These are phyloP conservation scores for Aspergillus funiculosus DNA, from an alignment of 495 filamentous ascomycete species.

Conservation along the genomic window DNA sequence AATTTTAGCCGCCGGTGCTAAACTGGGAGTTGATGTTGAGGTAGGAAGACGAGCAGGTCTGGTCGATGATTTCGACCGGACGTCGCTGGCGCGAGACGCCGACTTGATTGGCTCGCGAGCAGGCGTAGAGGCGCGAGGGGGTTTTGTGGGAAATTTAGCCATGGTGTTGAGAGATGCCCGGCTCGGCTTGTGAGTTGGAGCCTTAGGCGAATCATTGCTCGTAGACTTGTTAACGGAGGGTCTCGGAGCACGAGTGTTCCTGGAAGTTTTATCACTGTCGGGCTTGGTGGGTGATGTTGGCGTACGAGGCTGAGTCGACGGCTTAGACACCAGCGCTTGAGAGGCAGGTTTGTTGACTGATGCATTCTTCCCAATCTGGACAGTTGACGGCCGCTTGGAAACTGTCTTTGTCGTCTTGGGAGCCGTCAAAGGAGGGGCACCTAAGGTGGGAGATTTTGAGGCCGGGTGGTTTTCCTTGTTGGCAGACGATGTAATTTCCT, in stretches of 20 bases:
- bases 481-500: constrained; percentile 1
- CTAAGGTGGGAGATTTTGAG: constrained; percentile 6
- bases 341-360: constrained; percentile 25
- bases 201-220: constrained; percentile 28
- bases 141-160: constrained; percentile 25
- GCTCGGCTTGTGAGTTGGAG: constrained; percentile 29
- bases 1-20: constrained; percentile 55
- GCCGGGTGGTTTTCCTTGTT: constrained; percentile 19
- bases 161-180: constrained; percentile 29
- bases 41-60: constrained; percentile 55
- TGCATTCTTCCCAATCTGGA: constrained; percentile 33
- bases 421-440: constrained; percentile 20
- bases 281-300: constrained; percentile 19
- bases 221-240: constrained; percentile 11
- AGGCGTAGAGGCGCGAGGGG: constrained; percentile 30
- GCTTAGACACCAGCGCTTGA: constrained; percentile 17
- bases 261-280: constrained; percentile 15
- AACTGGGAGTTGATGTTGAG: constrained; percentile 58
- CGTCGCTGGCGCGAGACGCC: constrained; percentile 39
- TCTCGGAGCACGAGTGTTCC: constrained; percentile 14
- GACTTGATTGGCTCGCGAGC: constrained; percentile 28
- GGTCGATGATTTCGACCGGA: constrained; percentile 60
- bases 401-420: constrained; percentile 28
- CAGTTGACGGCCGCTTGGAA: constrained; percentile 38
- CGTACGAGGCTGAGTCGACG: constrained; percentile 20